phyloP scores from a whole-genome alignment of 352 stramenopile genomes.

The Phytopythium montanum region DNA sequence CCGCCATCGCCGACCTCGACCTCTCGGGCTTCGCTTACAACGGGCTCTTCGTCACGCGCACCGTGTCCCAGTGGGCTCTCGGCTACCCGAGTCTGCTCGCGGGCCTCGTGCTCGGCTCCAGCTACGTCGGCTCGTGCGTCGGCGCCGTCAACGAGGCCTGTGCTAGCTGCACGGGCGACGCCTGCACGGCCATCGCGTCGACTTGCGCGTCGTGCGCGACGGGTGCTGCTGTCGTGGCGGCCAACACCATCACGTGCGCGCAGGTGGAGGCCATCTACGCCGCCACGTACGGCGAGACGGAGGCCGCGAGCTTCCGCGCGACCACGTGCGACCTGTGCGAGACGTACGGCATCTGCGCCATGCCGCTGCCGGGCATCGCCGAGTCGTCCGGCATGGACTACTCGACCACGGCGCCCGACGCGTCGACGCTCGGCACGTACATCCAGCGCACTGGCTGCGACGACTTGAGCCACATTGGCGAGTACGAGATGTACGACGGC shows the following conservation, averaged over 20 bases:
- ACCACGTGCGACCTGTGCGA: conserved; percentile 46
- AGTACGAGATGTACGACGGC: conserved; percentile 68
- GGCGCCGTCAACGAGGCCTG: conserved; percentile 40
- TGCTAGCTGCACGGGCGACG: conserved; percentile 27
- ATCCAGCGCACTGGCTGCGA: conserved; percentile 68
- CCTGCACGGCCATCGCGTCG: conserved; percentile 28
- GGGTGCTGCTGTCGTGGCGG: conserved; percentile 31
- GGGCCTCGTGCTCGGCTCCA: conserved; percentile 47
- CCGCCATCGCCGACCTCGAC: conserved; percentile 36
- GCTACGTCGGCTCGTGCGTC: conserved; percentile 49
- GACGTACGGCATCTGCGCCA: conserved; percentile 46
- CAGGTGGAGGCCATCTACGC: conserved; percentile 40
- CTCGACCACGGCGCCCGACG: conserved; percentile 25
- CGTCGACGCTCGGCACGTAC: conserved; percentile 35
- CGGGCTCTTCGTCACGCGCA: conserved; percentile 57
- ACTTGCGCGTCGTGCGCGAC: conserved; percentile 35
- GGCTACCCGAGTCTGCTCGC: conserved; percentile 72
- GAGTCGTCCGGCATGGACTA: conserved; percentile 64
- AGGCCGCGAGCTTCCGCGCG: conserved; percentile 30
- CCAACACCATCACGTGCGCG: conserved; percentile 42
- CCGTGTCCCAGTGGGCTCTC: conserved; percentile 58
- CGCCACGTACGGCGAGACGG: conserved; percentile 26
- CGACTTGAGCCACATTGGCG: conserved; percentile 46
- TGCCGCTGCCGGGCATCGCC: conserved; percentile 49
- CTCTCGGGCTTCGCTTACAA: conserved; percentile 73